Conservation (phyloP, 1,284 basidiomycete genomes). For the Leccinum subrobustum region DNA sequence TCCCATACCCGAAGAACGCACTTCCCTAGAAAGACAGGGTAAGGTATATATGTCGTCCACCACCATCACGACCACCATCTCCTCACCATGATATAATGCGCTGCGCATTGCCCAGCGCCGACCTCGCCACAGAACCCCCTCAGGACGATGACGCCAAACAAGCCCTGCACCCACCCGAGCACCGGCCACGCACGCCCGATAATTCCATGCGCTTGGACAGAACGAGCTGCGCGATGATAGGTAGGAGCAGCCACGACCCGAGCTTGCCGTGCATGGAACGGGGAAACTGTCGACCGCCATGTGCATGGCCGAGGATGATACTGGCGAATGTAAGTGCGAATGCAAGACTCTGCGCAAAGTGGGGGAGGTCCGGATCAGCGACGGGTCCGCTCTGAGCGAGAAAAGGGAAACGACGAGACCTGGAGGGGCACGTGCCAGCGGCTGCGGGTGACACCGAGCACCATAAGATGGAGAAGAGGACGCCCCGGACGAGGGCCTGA, state of each 20-base stretch:
- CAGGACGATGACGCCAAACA: slow-evolving; percentile 67
- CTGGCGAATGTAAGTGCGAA: slow-evolving; percentile 70
- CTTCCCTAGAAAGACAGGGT: slow-evolving; percentile 47
- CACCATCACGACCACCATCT: background rate
- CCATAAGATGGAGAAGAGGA: slow-evolving; percentile 73
- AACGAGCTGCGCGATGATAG: too few relatives aligned
- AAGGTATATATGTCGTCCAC: background rate
- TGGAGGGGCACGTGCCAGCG: slow-evolving; percentile 88
- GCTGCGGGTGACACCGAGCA: slow-evolving; percentile 60
- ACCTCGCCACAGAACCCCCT: slow-evolving; percentile 71
- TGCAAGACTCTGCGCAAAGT: slow-evolving; percentile 50
- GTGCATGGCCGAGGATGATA: slow-evolving; percentile 76
- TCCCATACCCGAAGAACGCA: slow-evolving; percentile 86
- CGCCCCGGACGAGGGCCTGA: slow-evolving; percentile 69
- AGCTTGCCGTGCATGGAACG: slow-evolving; percentile 69
- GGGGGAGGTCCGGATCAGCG: background rate
- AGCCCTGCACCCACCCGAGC: slow-evolving; percentile 86
- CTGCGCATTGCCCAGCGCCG: slow-evolving; percentile 77
- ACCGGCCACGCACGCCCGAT: slow-evolving; percentile 87
- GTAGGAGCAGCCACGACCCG: slow-evolving; percentile 61
- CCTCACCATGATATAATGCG: slow-evolving; percentile 87
- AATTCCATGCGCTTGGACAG: slow-evolving; percentile 71
- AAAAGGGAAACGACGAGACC: slow-evolving; percentile 38
- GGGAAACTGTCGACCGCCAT: slow-evolving; percentile 39
- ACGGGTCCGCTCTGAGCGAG: background rate